Base-by-base conservation (phyloP, 768 basidiomycete genomes). In the Boletus sp. region DNA sequence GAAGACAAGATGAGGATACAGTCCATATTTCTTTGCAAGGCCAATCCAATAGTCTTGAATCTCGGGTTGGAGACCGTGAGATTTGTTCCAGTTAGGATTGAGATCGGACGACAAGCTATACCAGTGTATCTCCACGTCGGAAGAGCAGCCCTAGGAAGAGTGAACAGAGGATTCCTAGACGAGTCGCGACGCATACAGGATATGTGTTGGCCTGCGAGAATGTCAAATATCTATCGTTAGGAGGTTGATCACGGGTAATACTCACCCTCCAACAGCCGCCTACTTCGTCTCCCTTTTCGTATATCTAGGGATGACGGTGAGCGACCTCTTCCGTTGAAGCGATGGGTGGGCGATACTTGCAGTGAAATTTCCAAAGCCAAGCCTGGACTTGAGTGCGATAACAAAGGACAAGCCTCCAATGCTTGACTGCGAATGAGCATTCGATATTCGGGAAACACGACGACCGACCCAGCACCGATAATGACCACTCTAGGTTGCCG, bases 211-310 rank as follows among this genome's bases (percentile, higher is more conserved):
- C 72, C 72, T 74, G 54, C n/a, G 42, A 24, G n/a, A 44, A 50
- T 30, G 58, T 60, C 49, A 60, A 36, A 18, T 1, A 28, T 2
- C 17, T 11, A 18, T 18, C n/a, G 1, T n/a, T 47, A n/a, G 42
- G 29, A 24, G 36, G 17, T 28, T 15, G 44, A 45, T 2, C 28
- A 28, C 56, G 12, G 49, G 10, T 33, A n/a, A n/a, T n/a, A 71
- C 80, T 59, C 54, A 83, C 81, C 57, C 79, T 72, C 81, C 82
- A 83, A 32, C 79, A 80, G 37, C 81, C 80, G 10, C 82, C 82
- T 17, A 82, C 72, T 37, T 76, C 75, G 4, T 50, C 48, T 5
- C 64, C 75, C 52, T 79, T 77, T 60, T 83, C 81, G 33, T 75
- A 79, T 18, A 83, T 77, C 82, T 47, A 11, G 24, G 6, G 37